Evolutionary conservation across 345 rosid genomes (phyloP).

Genomic region (Physaria fendleri): DNA sequence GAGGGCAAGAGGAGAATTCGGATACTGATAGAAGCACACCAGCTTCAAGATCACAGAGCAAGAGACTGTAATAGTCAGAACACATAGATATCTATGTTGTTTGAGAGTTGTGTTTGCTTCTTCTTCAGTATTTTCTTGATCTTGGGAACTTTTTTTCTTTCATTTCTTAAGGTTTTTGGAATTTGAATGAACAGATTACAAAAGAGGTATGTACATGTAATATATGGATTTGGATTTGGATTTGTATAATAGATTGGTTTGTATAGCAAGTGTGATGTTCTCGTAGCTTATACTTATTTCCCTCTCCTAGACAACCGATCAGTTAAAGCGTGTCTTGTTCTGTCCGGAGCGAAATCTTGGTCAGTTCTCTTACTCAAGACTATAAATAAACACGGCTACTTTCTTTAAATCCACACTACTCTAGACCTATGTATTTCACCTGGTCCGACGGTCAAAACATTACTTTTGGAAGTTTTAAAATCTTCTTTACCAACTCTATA

Average conservation of each 20-base stretch:
- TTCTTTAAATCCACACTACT: too few species aligned
- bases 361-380: too few species aligned
- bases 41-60: constrained; percentile 56
- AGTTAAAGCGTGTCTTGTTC: too few species aligned
- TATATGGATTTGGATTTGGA: not conserved
- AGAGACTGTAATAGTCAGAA: constrained; percentile 10
- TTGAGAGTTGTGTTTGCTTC: constrained; percentile 4
- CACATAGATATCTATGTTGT: constrained; percentile 16
- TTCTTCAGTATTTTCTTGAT: constrained; percentile 40
- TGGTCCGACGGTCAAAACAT: too few species aligned
- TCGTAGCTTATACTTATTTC: too few species aligned
- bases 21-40: constrained; percentile 73
- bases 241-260: constrained; percentile 14
- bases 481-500: too few species aligned
- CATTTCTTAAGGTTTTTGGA: not conserved
- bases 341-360: too few species aligned
- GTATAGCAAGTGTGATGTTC: not conserved
- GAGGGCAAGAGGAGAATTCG: constrained; percentile 64
- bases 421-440: too few species aligned
- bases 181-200: not conserved
- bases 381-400: too few species aligned
- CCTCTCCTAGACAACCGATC: too few species aligned
- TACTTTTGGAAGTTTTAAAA: too few species aligned
- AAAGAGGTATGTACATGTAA: not conserved
- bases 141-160: not conserved